Percentiles rank a stretch among this genome's conserved stretches.
phyloP scores from a whole-genome alignment of 2,329 filamentous ascomycete species.

The Fusarium marasasianum region DNA sequence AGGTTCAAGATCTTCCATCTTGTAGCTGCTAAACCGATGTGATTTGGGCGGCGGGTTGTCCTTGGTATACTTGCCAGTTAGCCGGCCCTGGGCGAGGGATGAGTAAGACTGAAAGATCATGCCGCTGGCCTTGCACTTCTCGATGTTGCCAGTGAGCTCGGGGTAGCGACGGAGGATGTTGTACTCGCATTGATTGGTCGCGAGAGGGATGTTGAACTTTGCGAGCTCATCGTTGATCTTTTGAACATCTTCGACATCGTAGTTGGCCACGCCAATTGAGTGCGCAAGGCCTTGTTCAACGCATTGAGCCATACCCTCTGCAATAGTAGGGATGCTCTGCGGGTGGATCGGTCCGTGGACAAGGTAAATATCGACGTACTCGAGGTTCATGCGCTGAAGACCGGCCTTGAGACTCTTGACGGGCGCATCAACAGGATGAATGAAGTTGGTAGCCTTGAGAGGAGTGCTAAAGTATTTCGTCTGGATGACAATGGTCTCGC shows the following conservation, averaged over 20 bases:
- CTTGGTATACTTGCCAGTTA: constrained; percentile 7
- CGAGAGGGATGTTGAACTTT: constrained; percentile 18
- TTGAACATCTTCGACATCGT: not conserved
- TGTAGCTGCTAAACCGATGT: not conserved
- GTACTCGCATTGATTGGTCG: constrained; percentile 19
- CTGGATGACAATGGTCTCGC: constrained; percentile 1
- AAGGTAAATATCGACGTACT: constrained; percentile 20
- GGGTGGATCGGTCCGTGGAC: constrained; percentile 8
- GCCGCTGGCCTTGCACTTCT: not conserved
- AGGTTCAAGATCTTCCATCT: constrained; percentile 5
- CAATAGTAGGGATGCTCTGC: not conserved
- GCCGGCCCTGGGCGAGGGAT: not conserved
- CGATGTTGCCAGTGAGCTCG: not conserved
- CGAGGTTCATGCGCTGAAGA: not conserved
- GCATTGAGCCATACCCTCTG: constrained; percentile 19
- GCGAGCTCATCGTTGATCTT: constrained; percentile 11
- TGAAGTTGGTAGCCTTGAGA: not conserved
- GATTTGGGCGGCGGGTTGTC: not conserved
- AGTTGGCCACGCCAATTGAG: constrained; percentile 9
- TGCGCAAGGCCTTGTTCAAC: constrained; percentile 9
- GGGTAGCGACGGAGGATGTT: constrained; percentile 8
- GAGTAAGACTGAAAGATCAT: constrained; percentile 25
- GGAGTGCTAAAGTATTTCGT: constrained; percentile 19
- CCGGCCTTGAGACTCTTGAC: constrained; percentile 10
- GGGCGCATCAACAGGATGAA: not conserved